phyloP scores from a whole-genome alignment of 257 asterid species.

The Vinca minor region DNA sequence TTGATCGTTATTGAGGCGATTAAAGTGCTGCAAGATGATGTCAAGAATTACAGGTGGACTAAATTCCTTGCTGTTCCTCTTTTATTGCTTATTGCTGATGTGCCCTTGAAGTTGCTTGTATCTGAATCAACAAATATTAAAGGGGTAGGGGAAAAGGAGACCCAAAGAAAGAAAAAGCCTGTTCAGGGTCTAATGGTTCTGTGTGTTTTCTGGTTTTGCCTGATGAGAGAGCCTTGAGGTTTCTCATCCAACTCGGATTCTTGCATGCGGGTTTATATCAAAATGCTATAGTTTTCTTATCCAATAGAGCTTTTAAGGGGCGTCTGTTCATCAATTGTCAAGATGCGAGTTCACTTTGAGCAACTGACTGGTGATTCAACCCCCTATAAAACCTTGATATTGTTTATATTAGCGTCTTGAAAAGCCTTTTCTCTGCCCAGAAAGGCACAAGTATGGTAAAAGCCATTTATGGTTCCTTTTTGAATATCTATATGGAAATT shows the following conservation, averaged over 20 bases:
- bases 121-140: not conserved
- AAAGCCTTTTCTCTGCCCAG: too few species aligned
- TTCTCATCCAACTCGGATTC: too few species aligned
- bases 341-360: not conserved
- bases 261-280: not conserved
- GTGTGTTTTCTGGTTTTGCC: not conserved
- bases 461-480: too few species aligned
- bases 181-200: not conserved
- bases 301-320: not conserved
- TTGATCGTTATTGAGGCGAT: conserved; percentile 94
- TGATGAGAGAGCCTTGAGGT: not conserved
- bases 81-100: not conserved
- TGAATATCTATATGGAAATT: too few species aligned
- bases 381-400: not conserved
- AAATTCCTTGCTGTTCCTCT: not conserved
- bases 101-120: conserved; percentile 1
- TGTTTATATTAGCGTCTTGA: too few species aligned
- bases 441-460: too few species aligned
- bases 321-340: not conserved
- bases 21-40: conserved; percentile 76
- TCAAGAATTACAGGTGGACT: conserved; percentile 58
- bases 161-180: not conserved
- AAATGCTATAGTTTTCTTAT: not conserved
- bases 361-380: not conserved
- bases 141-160: not conserved